Conservation (phyloP, 352 stramenopile species). For the Globisporangium canariense region DNA sequence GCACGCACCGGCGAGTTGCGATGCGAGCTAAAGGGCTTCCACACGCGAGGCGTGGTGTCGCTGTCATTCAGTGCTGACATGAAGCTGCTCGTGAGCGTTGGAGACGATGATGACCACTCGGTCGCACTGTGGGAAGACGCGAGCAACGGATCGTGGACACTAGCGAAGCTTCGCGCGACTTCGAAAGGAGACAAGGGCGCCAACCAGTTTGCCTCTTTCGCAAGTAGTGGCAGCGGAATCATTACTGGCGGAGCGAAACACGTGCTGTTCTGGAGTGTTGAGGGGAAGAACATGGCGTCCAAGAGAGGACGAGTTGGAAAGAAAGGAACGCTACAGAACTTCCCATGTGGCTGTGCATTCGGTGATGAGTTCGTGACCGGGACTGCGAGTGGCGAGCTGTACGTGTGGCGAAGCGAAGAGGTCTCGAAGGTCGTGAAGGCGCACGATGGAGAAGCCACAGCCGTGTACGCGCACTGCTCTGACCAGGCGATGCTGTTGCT, state of each 20-base stretch:
- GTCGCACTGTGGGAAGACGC: slow-evolving; percentile 72
- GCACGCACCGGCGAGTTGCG: slow-evolving; percentile 65
- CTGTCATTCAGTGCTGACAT: slow-evolving; percentile 63
- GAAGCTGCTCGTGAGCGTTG: slow-evolving; percentile 61
- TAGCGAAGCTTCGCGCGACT: slow-evolving; percentile 35
- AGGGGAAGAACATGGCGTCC: slow-evolving; percentile 48
- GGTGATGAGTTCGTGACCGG: slow-evolving; percentile 48
- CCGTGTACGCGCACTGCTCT: slow-evolving; percentile 25
- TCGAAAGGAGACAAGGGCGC: slow-evolving; percentile 53
- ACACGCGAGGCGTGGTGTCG: slow-evolving; percentile 66
- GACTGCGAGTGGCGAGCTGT: slow-evolving; percentile 49
- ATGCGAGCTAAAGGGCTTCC: slow-evolving; percentile 58
- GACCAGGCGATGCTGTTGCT: slow-evolving; percentile 14
- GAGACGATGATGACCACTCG: slow-evolving; percentile 81
- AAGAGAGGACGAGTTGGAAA: slow-evolving; percentile 66
- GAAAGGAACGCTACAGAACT: slow-evolving; percentile 47
- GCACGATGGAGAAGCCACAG: slow-evolving; percentile 49
- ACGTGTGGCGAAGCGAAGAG: slow-evolving; percentile 54
- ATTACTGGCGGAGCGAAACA: slow-evolving; percentile 69
- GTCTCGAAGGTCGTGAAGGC: slow-evolving; percentile 54
- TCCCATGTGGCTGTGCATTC: slow-evolving; percentile 46
- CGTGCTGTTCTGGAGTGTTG: slow-evolving; percentile 61
- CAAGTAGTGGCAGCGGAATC: slow-evolving; percentile 26
- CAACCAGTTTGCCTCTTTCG: slow-evolving; percentile 57
- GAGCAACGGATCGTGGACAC: slow-evolving; percentile 67